A percentile compares a stretch with the other conserved stretches of the same genome.
These are phyloP conservation scores for Aschersonia sp. DNA, from an alignment of 2,329 filamentous ascomycete species.

Conservation along the genomic window DNA sequence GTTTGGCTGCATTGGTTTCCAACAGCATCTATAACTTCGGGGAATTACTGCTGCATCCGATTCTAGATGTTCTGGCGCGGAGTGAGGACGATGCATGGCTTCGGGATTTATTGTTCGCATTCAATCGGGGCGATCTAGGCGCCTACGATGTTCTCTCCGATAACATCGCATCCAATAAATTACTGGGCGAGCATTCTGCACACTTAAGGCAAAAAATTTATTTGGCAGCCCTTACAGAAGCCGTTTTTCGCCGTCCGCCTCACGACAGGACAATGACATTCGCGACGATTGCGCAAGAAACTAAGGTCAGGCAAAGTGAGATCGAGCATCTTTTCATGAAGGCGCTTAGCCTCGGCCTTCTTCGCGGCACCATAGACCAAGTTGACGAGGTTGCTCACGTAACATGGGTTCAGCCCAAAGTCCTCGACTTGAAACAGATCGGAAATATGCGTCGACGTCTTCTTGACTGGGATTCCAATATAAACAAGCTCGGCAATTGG, in stretches of 20 bases:
- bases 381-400: slow-evolving; percentile 89
- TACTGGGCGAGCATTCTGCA: slow-evolving; percentile 64
- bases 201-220: slow-evolving; percentile 97
- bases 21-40: slow-evolving; percentile 98
- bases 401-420: slow-evolving; percentile 98
- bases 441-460: slow-evolving; percentile 78
- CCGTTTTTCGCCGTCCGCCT: slow-evolving; percentile 87
- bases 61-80: slow-evolving; percentile 65
- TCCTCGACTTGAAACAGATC: slow-evolving; percentile 90
- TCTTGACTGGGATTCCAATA: slow-evolving; percentile 89
- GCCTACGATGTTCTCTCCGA: slow-evolving; percentile 74
- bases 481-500: slow-evolving; percentile 94
- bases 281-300: slow-evolving; percentile 74
- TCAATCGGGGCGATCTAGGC: slow-evolving; percentile 85
- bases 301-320: slow-evolving; percentile 77
- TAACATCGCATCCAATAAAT: slow-evolving; percentile 65
- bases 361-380: slow-evolving; percentile 90
- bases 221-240: slow-evolving; percentile 86
- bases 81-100: slow-evolving; percentile 73
- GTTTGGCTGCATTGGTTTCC: slow-evolving; percentile 81
- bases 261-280: slow-evolving; percentile 95
- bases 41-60: slow-evolving; percentile 93
- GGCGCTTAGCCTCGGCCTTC: slow-evolving; percentile 80
- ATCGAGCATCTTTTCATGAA: slow-evolving; percentile 99
- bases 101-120: slow-evolving; percentile 88